phyloP scores from a whole-genome alignment of 495 filamentous ascomycete species.

The Hypoxylon subgilvum region DNA sequence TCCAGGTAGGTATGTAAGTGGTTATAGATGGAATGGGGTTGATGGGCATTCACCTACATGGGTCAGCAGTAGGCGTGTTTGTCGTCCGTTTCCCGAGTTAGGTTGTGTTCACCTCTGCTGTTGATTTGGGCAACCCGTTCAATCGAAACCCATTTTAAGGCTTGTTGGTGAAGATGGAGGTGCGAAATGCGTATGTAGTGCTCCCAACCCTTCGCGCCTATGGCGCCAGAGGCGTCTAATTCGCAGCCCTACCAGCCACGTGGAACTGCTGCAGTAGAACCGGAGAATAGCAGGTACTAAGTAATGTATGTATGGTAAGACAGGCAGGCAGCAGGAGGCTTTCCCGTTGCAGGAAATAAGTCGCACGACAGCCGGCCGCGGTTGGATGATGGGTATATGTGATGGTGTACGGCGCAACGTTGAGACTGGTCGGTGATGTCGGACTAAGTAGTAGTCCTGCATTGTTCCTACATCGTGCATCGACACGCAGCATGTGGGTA shows the following conservation, averaged over 20 bases:
- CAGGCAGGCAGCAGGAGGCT: not conserved
- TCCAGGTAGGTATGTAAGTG: not conserved
- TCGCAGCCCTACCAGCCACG: conserved; percentile 12
- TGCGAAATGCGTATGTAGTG: conserved; percentile 3
- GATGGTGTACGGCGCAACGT: conserved; percentile 13
- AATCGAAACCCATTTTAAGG: too few relatives aligned
- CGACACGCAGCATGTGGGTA: not conserved
- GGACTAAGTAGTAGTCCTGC: conserved; percentile 1
- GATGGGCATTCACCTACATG: not conserved
- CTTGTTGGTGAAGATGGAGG: too few relatives aligned
- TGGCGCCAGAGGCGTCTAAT: conserved; percentile 26
- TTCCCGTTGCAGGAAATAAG: conserved; percentile 22
- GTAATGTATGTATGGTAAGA: not conserved
- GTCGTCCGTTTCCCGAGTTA: too few relatives aligned
- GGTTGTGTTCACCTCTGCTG: too few relatives aligned
- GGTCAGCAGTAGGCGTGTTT: not conserved
- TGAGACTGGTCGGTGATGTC: conserved; percentile 12
- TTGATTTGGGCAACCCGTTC: too few relatives aligned
- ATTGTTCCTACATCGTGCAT: conserved; percentile 17
- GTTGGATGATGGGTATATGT: conserved; percentile 1
- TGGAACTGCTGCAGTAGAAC: conserved; percentile 30
- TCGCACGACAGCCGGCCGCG: conserved; percentile 8
- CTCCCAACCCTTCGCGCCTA: conserved; percentile 18
- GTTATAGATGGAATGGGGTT: too few relatives aligned
- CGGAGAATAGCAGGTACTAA: conserved; percentile 4